phyloP scores from a whole-genome alignment of 805 yeast genomes.

The Zygotorulaspora florentina region DNA sequence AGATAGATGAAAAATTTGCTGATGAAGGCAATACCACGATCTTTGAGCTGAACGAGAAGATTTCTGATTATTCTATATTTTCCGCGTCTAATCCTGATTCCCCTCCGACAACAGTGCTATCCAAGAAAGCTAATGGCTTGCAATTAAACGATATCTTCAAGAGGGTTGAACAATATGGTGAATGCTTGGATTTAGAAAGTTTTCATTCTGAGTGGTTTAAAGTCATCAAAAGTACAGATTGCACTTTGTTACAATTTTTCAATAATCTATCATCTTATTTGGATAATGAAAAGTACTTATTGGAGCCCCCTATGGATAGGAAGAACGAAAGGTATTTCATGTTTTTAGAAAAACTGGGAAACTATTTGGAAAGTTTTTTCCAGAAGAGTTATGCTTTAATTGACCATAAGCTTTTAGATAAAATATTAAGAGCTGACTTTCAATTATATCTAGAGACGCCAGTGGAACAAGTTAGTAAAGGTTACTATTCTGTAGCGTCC shows the following conservation, averaged over 20 bases:
- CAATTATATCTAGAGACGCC: slow-evolving; percentile 22
- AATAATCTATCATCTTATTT: slow-evolving; percentile 41
- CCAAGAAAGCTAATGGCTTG: slow-evolving; percentile 48
- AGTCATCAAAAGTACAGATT: slow-evolving; percentile 35
- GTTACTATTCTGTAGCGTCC: slow-evolving; percentile 59
- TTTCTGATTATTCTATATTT: slow-evolving; percentile 24
- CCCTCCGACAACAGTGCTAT: slow-evolving; percentile 35
- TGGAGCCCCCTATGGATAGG: slow-evolving; percentile 29
- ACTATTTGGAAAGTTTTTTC: slow-evolving; percentile 50
- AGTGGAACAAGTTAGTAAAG: slow-evolving; percentile 20
- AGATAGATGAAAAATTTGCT: slow-evolving; percentile 7
- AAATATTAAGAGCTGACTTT: slow-evolving; percentile 8
- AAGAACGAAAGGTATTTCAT: slow-evolving; percentile 36
- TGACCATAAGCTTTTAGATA: slow-evolving; percentile 32
- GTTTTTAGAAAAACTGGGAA: slow-evolving; percentile 45
- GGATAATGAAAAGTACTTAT: slow-evolving; percentile 26
- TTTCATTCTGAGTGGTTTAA: slow-evolving; percentile 54
- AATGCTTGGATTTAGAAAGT: slow-evolving; percentile 51
- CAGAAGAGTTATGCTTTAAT: slow-evolving; percentile 47
- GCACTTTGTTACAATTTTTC: slow-evolving; percentile 50
- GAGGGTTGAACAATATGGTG: slow-evolving; percentile 61
- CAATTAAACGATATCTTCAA: slow-evolving; percentile 49
- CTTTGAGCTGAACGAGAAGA: slow-evolving; percentile 12
- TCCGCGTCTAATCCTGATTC: slow-evolving; percentile 15
- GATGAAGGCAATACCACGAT: slow-evolving; percentile 28